Evolutionary conservation across 2,329 filamentous ascomycete genomes (phyloP).

Genomic region (Metarhizium brunneum): DNA sequence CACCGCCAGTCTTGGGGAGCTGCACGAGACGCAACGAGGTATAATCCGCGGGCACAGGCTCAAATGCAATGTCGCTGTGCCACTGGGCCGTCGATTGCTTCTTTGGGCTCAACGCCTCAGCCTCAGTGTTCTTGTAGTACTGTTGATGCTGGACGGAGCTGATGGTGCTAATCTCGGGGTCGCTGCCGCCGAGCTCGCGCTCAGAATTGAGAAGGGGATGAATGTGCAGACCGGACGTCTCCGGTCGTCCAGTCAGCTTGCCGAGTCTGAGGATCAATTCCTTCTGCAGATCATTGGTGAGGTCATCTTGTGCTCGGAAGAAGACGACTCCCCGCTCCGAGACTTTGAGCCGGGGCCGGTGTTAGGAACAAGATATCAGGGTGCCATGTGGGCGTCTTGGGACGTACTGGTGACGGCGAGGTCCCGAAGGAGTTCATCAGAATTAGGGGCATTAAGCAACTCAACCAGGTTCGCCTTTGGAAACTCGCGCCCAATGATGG

Average conservation of each 20-base stretch:
- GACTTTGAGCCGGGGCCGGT: constrained; percentile 30
- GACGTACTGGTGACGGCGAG: constrained; percentile 55
- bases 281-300: constrained; percentile 57
- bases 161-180: no score
- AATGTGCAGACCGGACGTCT: constrained; percentile 46
- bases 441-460: constrained; percentile 38
- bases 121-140: no score
- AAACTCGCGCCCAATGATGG: constrained; percentile 53
- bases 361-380: no score
- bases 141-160: no score
- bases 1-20: constrained; percentile 39
- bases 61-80: constrained; percentile 43
- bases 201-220: constrained; percentile 47
- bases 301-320: constrained; percentile 52
- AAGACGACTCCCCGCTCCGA: constrained; percentile 62
- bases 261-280: constrained; percentile 52
- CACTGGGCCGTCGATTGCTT: no score
- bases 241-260: constrained; percentile 46
- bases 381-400: neutral
- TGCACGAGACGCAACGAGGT: constrained; percentile 44
- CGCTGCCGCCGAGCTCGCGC: constrained; percentile 38
- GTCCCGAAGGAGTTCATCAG: constrained; percentile 53
- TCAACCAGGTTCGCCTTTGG: constrained; percentile 50
- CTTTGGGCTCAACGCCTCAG: no score
- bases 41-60: constrained; percentile 55